phyloP scores from a whole-genome alignment of 2,329 filamentous ascomycete genomes.

The Neonectria faginata region DNA sequence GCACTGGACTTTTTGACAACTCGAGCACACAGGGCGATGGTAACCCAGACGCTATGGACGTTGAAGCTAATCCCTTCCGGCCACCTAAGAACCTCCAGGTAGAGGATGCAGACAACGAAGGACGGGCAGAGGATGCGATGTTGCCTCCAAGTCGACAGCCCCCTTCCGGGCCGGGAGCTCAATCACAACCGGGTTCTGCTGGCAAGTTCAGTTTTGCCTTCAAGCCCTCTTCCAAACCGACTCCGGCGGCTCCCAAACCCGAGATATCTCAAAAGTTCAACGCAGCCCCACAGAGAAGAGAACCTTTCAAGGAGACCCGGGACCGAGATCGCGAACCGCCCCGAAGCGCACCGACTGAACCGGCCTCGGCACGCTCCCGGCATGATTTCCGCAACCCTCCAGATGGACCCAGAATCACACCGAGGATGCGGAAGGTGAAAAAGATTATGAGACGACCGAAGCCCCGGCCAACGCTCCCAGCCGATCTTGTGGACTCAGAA shows the following conservation, averaged over 20 bases:
- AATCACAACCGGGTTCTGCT: conserved; percentile 57
- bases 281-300: conserved; percentile 65
- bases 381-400: conserved; percentile 50
- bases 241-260: conserved; percentile 68
- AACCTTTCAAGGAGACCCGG: conserved; percentile 43
- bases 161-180: conserved; percentile 65
- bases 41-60: conserved; percentile 33
- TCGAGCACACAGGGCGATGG: conserved; percentile 28
- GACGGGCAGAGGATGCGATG: conserved; percentile 60
- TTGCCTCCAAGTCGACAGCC: conserved; percentile 66
- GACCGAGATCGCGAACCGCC: conserved; percentile 64
- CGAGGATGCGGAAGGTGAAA: conserved; percentile 72
- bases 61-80: conserved; percentile 45
- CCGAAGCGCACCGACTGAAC: conserved; percentile 64
- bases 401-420: conserved; percentile 51
- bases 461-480: conserved; percentile 74
- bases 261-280: conserved; percentile 78
- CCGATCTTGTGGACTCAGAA: conserved; percentile 81
- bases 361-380: conserved; percentile 60
- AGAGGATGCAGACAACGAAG: conserved; percentile 49
- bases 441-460: conserved; percentile 78
- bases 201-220: conserved; percentile 95
- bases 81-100: conserved; percentile 25
- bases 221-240: conserved; percentile 76
- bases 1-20: conserved; percentile 36